Base-by-base conservation (phyloP, 306 rosid genomes). In the Vigna angularis region DNA sequence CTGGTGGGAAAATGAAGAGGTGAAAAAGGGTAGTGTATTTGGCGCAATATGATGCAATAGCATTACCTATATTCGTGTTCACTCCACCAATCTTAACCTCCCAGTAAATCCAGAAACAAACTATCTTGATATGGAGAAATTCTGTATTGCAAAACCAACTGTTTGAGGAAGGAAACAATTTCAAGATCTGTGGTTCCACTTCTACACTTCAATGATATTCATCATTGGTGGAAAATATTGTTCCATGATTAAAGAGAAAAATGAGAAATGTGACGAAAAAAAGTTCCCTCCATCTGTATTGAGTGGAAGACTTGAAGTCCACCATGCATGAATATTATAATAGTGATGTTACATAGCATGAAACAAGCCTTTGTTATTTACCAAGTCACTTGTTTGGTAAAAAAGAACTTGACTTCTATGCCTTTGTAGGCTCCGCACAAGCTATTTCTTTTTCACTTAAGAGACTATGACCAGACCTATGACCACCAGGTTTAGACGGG, bases 281-380 rank as follows among this genome's bases (percentile, higher is more conserved):
- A 36, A 34, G 11, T 47, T 40, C 42, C 40, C 15, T 20, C 51
- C 53, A 44, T 68, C 66, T 57, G 63, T 53, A 44, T 32, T 79
- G 78, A 49, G 20, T 49, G 59, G 10, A 53, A 72, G 42, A 34
- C 61, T 52, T 0, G 42, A 52, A 65, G 24, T 63, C 75, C 71
- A 18, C 45, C 53, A 61, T 18, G 47, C 14, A 63, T 28, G 74
- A 53, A 55, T 15, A 57, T 38, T 70, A 76, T 76, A 70, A 52
- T 18, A 73, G 42, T 51, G 62, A 40, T 62, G 67, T 72, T 24
- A 26, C 48, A n/a, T 26, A 26, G 49, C 65, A 51, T 40, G 15
- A 63, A 64, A 70, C 53, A 20, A 73, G 20, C 62, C 69, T 64
- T 79, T 32, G 18, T 52, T 72, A 38, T 40, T 72, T 28, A 72